Evolutionary conservation across 257 asterid species (phyloP).

Genomic region (Oldenlandia corymbosa): DNA sequence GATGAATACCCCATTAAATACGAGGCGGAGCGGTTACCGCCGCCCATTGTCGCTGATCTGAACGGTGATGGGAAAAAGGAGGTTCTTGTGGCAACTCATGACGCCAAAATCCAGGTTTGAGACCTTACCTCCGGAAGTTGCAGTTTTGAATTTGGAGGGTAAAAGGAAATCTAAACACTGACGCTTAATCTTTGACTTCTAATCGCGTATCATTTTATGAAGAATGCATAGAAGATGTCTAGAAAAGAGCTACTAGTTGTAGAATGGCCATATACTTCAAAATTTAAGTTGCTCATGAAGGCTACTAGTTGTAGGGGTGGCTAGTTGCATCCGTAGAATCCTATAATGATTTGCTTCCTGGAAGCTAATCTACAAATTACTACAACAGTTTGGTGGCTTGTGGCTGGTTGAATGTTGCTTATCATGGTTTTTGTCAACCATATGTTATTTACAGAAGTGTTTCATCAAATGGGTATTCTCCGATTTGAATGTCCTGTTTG

Average conservation of each 20-base stretch:
- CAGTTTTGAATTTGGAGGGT: neutral
- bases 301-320: too few relatives aligned
- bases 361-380: neutral
- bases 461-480: neutral
- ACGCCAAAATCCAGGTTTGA: slow-evolving; percentile 79
- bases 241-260: neutral
- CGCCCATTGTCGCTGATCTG: slow-evolving; percentile 89
- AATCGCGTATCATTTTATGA: neutral
- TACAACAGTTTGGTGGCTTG: neutral
- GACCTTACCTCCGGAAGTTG: neutral
- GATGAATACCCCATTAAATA: slow-evolving; percentile 91
- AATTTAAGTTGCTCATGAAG: neutral
- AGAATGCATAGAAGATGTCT: neutral
- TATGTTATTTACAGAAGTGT: neutral
- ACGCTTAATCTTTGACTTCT: neutral
- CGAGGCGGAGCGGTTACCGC: slow-evolving; percentile 93
- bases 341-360: neutral
- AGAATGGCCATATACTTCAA: neutral
- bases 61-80: slow-evolving; percentile 92
- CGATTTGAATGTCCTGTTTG: neutral
- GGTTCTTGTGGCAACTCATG: slow-evolving; percentile 94
- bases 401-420: too few relatives aligned
- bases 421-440: too few relatives aligned
- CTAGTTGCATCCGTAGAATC: neutral
- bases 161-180: neutral